These are phyloP conservation scores for Gaeumannomyces sp. DNA, from an alignment of 2,329 filamentous ascomycete species.

Conservation along the genomic window DNA sequence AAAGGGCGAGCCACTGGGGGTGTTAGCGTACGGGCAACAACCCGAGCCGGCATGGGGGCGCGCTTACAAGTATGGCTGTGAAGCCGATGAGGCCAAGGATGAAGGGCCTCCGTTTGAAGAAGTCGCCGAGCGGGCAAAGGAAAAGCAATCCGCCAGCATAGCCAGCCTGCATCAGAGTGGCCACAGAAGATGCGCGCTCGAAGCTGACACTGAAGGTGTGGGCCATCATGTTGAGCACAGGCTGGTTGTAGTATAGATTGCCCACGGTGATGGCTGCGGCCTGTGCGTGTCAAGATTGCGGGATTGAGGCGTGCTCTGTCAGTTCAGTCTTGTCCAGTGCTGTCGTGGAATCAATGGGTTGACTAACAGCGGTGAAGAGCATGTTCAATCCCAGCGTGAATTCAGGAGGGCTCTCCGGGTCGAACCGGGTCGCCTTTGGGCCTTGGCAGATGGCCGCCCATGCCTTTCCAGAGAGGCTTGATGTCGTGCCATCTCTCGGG, in stretches of 20 bases:
- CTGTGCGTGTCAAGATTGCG: slow-evolving; percentile 23
- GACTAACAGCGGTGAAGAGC: slow-evolving; percentile 57
- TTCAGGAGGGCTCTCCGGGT: slow-evolving; percentile 56
- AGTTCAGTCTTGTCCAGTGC: neutral
- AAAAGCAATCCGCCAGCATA: slow-evolving; percentile 70
- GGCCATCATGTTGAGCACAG: slow-evolving; percentile 71
- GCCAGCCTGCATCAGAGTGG: slow-evolving; percentile 72
- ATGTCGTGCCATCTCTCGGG: neutral
- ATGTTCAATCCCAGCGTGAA: slow-evolving; percentile 66
- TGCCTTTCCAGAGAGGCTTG: neutral
- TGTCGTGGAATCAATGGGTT: neutral
- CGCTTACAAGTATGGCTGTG: slow-evolving; percentile 59
- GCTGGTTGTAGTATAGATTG: slow-evolving; percentile 73
- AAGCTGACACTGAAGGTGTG: slow-evolving; percentile 64
- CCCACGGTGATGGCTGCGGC: slow-evolving; percentile 63
- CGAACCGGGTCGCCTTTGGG: slow-evolving; percentile 62
- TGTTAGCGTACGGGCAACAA: neutral
- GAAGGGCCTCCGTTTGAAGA: slow-evolving; percentile 60
- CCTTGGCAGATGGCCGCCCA: slow-evolving; percentile 1
- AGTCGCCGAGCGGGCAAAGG: slow-evolving; percentile 69
- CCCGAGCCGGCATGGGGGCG: neutral
- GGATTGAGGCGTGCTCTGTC: neutral
- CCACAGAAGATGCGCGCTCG: slow-evolving; percentile 60
- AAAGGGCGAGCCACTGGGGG: slow-evolving; percentile 59
- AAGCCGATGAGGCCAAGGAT: slow-evolving; percentile 61